Percentiles rank a stretch among this genome's conserved stretches.
These are phyloP conservation scores for Hsuehochloa calcarea DNA, from an alignment of 176 grass and related monocot genomes.

Conservation along the genomic window DNA sequence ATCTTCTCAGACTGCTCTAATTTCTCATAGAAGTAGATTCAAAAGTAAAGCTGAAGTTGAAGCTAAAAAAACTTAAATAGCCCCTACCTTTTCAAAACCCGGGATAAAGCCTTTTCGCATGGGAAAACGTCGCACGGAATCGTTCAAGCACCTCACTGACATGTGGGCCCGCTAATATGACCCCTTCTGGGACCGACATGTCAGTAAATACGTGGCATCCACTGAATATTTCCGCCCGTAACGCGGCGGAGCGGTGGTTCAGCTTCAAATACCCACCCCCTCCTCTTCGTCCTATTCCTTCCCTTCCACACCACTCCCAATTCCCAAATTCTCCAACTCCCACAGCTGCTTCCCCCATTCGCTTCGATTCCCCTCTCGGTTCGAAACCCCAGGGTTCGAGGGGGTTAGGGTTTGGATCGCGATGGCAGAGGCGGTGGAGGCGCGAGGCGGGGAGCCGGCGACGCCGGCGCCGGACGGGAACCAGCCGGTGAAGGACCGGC, in stretches of 20 bases:
- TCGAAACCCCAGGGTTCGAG: neutral
- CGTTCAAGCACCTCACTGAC: accelerated
- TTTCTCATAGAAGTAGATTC: no score
- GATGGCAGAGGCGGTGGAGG: neutral
- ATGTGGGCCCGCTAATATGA: accelerated
- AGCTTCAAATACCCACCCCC: slow-evolving; percentile 20
- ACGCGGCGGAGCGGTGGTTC: neutral
- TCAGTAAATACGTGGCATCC: accelerated
- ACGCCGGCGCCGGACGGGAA: neutral
- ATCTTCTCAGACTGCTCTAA: no score
- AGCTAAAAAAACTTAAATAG: no score
- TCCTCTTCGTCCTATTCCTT: neutral
- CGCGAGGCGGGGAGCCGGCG: neutral
- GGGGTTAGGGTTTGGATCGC: neutral
- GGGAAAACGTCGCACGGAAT: neutral
- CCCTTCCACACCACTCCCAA: neutral
- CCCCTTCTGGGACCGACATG: accelerated
- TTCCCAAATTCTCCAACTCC: neutral
- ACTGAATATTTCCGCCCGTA: no score
- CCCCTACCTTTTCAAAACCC: neutral
- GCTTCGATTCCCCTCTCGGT: neutral
- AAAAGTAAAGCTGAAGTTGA: no score
- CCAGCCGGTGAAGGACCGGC: slow-evolving; percentile 50
- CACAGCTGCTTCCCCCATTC: neutral
- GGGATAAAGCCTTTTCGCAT: neutral